Percentiles rank a stretch among this genome's conserved stretches.
phyloP scores from a whole-genome alignment of 257 asterid genomes.

The Salvia splendens region DNA sequence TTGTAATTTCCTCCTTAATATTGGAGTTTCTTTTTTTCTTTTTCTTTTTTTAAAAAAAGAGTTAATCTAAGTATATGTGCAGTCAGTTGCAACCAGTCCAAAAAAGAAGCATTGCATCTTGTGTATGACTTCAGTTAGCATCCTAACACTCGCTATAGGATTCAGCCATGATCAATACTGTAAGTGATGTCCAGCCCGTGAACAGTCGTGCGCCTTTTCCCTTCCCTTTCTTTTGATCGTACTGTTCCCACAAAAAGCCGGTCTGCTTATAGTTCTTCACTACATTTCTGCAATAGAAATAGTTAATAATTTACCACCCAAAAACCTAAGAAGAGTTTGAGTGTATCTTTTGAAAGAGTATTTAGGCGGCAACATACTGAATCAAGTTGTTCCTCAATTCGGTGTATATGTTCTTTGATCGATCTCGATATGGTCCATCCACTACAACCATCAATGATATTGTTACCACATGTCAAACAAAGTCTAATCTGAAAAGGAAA shows the following conservation, averaged over 20 bases:
- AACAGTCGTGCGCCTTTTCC: constrained; percentile 89
- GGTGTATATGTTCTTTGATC: constrained; percentile 61
- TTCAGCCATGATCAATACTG: constrained; percentile 88
- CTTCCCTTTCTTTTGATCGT: constrained; percentile 85
- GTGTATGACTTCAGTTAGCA: background rate
- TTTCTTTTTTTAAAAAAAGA: too few relatives aligned
- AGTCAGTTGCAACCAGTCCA: too few relatives aligned
- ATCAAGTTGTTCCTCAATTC: constrained; percentile 89
- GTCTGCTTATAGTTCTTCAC: constrained; percentile 66
- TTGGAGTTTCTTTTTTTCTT: too few relatives aligned
- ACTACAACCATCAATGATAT: constrained; percentile 44
- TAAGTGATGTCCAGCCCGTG: constrained; percentile 91
- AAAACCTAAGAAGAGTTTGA: background rate
- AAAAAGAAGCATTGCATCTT: background rate
- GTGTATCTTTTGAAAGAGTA: constrained; percentile 4
- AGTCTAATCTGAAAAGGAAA: background rate
- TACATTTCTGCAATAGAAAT: constrained; percentile 65
- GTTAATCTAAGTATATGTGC: too few relatives aligned
- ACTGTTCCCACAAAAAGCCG: constrained; percentile 94
- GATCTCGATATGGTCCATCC: constrained; percentile 82
- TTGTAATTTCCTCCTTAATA: too few relatives aligned
- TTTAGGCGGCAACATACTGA: constrained; percentile 47
- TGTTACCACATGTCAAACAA: constrained; percentile 1
- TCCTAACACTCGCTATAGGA: constrained; percentile 57
- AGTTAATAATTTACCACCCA: background rate